Percentiles rank a stretch among this genome's conserved stretches.
These are phyloP conservation scores for Pseudogymnoascus destructans DNA, from an alignment of 2,329 filamentous ascomycete species.

Conservation along the genomic window DNA sequence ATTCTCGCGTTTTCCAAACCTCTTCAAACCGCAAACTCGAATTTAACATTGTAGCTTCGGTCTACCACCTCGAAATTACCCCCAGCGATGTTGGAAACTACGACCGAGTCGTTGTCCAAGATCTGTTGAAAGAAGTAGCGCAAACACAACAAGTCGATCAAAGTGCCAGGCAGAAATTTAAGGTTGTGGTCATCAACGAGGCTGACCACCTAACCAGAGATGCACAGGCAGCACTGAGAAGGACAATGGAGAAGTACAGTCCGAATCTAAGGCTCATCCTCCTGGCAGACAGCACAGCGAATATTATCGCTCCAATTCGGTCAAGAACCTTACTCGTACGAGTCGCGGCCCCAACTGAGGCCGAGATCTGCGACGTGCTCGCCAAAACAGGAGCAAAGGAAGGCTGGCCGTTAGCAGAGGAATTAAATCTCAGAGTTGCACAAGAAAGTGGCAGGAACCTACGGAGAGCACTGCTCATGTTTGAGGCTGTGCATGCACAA, in stretches of 20 bases:
- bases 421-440: conserved; percentile 73
- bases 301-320: conserved; percentile 97
- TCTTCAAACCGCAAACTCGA: conserved; percentile 93
- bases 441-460: conserved; percentile 84
- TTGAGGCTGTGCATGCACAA: conserved; percentile 90
- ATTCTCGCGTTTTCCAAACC: conserved; percentile 91
- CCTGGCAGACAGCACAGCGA: conserved; percentile 88
- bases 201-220: conserved; percentile 88
- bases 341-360: conserved; percentile 76
- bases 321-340: conserved; percentile 83
- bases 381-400: conserved; percentile 61
- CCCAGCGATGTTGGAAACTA: conserved; percentile 94
- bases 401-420: conserved; percentile 61
- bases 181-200: conserved; percentile 98
- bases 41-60: conserved; percentile 95
- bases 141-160: conserved; percentile 99
- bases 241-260: conserved; percentile 99
- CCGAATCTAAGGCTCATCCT: conserved; percentile 86
- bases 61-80: conserved; percentile 97
- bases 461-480: conserved; percentile 84
- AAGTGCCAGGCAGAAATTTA: conserved; percentile 81
- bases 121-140: conserved; percentile 91
- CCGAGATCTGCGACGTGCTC: conserved; percentile 71
- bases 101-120: conserved; percentile 89
- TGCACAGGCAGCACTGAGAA: conserved; percentile 83